Conservation (phyloP, 2,329 filamentous ascomycete species). For the Colletotrichum cuscutae region DNA sequence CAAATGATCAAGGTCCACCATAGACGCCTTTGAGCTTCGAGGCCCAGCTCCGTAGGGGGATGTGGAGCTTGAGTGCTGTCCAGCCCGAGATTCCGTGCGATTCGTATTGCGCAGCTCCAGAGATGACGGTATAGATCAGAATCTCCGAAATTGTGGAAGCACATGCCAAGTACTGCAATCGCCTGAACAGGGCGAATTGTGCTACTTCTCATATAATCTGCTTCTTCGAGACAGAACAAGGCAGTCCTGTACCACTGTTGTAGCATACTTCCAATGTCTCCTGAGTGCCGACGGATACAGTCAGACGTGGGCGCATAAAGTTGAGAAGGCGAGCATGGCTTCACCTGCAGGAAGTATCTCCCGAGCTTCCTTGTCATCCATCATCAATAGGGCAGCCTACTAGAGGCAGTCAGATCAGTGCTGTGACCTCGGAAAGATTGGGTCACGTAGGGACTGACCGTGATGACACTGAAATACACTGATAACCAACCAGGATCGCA, state of each 20-base stretch:
- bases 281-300: neutral
- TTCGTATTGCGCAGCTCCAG: constrained; percentile 35
- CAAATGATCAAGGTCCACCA: constrained; percentile 33
- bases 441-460: neutral
- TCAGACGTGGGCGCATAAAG: neutral
- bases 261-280: neutral
- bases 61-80: neutral
- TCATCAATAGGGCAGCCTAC: constrained; percentile 24
- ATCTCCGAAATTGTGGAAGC: constrained; percentile 35
- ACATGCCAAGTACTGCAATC: constrained; percentile 36
- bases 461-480: constrained; percentile 36
- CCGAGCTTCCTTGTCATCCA: constrained; percentile 15
- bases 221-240: constrained; percentile 32
- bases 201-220: constrained; percentile 30
- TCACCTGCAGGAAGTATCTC: neutral
- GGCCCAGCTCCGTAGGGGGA: neutral
- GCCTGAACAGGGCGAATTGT: constrained; percentile 33
- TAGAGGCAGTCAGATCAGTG: neutral
- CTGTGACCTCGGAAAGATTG: too few species aligned
- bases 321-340: neutral
- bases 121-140: constrained; percentile 22
- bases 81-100: constrained; percentile 27
- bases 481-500: constrained; percentile 32
- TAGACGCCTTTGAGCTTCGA: constrained; percentile 17
- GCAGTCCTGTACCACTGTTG: constrained; percentile 35